Evolutionary conservation across 2,329 filamentous ascomycete species (phyloP).

Genomic region (Aspergillus felis): DNA sequence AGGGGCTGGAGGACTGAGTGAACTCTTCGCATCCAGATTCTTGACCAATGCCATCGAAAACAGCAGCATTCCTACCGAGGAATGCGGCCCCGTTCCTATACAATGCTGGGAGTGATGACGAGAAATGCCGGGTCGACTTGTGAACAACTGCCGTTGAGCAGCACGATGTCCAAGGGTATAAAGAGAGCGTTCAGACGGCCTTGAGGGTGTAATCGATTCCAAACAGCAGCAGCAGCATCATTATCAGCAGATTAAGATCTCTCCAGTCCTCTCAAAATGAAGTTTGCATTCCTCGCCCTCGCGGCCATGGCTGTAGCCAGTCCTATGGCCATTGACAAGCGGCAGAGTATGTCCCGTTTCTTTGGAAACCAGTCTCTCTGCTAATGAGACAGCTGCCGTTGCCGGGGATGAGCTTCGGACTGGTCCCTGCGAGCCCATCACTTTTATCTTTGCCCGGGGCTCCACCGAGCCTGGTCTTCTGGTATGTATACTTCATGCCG

Average conservation of each 20-base stretch:
- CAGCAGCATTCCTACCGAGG: not conserved
- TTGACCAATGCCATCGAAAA: not conserved
- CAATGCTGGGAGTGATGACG: not conserved
- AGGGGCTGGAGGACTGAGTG: not conserved
- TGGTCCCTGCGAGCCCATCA: constrained; percentile 39
- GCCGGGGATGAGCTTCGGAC: constrained; percentile 34
- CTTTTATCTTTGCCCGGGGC: constrained; percentile 49
- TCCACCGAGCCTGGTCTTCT: constrained; percentile 50
- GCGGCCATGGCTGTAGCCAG: not conserved
- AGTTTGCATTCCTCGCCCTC: not conserved
- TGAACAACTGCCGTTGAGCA: not conserved
- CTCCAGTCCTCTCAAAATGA: not conserved
- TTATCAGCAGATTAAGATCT: not conserved
- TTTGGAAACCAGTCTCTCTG: not conserved
- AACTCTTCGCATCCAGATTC: not conserved
- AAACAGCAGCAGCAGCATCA: not conserved
- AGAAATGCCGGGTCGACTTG: not conserved
- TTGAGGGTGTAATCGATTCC: not conserved
- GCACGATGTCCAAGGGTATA: not conserved
- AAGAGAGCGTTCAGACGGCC: not conserved
- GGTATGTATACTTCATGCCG: constrained; percentile 20
- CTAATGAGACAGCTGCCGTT: not conserved
- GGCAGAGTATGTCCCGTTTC: not conserved
- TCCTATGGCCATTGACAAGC: not conserved
- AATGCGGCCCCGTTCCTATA: not conserved